These are phyloP conservation scores for Pichia sp. DNA, from an alignment of 1,139 yeast species.

Conservation along the genomic window DNA sequence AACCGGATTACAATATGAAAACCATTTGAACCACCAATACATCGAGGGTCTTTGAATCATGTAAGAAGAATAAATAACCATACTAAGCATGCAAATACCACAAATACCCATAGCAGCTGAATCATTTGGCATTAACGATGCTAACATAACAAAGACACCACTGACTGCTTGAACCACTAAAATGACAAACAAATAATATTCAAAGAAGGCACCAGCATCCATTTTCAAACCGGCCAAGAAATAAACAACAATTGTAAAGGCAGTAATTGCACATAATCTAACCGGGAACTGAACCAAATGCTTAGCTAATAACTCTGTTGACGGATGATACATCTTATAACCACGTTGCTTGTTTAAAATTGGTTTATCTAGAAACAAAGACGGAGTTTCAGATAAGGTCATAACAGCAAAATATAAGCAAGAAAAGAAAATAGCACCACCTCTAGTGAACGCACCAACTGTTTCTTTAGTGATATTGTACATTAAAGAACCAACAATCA, in stretches of 20 bases:
- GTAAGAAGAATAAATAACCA: slow-evolving; percentile 51
- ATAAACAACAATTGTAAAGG: slow-evolving; percentile 39
- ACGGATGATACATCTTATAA: slow-evolving; percentile 44
- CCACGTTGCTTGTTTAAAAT: slow-evolving; percentile 43
- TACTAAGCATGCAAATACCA: slow-evolving; percentile 46
- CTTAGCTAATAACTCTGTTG: slow-evolving; percentile 46
- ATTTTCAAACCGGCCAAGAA: slow-evolving; percentile 43
- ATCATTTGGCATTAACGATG: slow-evolving; percentile 44
- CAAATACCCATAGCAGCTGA: slow-evolving; percentile 51
- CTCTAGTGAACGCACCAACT: slow-evolving; percentile 38
- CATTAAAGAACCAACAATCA: slow-evolving; percentile 41
- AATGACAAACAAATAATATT: slow-evolving; percentile 41
- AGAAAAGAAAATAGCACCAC: slow-evolving; percentile 42
- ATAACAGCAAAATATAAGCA: slow-evolving; percentile 42
- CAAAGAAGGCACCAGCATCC: slow-evolving; percentile 42
- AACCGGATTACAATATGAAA: slow-evolving; percentile 53
- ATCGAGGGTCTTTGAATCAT: slow-evolving; percentile 55
- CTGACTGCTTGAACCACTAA: slow-evolving; percentile 40
- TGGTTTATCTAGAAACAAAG: slow-evolving; percentile 41
- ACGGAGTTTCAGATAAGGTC: slow-evolving; percentile 41
- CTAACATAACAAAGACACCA: slow-evolving; percentile 46
- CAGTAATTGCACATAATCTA: slow-evolving; percentile 34
- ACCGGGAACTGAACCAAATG: slow-evolving; percentile 40
- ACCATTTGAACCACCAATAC: slow-evolving; percentile 68
- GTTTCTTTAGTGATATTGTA: slow-evolving; percentile 36